Conservation (phyloP, 257 asterid species). For the Vinca minor region DNA sequence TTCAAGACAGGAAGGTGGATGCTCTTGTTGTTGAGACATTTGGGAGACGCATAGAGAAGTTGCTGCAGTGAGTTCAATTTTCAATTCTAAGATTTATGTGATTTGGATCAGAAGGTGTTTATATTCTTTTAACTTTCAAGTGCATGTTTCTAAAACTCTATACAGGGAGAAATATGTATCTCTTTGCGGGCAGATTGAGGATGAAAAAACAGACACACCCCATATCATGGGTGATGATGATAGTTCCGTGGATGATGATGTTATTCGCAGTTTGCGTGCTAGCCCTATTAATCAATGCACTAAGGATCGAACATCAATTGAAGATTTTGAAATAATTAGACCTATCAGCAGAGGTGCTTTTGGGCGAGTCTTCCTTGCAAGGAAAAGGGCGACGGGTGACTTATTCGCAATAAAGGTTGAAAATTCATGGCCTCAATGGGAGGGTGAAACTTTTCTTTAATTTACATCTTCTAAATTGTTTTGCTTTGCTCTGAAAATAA, state of each 20-base stretch:
- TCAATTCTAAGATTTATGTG: conserved; percentile 2
- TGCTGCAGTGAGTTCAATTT: conserved; percentile 71
- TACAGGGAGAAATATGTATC: conserved; percentile 90
- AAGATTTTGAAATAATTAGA: conserved; percentile 94
- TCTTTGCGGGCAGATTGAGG: conserved; percentile 86
- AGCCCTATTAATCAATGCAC: conserved; percentile 81
- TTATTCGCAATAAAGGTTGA: conserved; percentile 94
- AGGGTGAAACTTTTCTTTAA: not conserved
- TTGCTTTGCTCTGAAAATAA: too few relatives aligned
- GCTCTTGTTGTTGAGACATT: conserved; percentile 97
- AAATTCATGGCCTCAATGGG: not conserved
- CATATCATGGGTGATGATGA: conserved; percentile 55
- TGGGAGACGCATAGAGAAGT: conserved; percentile 91
- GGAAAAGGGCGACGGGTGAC: conserved; percentile 96
- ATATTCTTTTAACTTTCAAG: conserved; percentile 16
- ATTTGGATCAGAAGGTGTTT: not conserved
- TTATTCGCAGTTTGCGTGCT: conserved; percentile 75
- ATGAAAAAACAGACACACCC: conserved; percentile 49
- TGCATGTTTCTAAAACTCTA: conserved; percentile 24
- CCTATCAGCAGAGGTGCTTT: conserved; percentile 99
- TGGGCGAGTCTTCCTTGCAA: conserved; percentile 90
- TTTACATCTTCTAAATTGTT: not conserved
- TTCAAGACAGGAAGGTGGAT: conserved; percentile 90
- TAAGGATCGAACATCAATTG: conserved; percentile 89
- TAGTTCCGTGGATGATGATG: conserved; percentile 68